These are phyloP conservation scores for Starmerella asiatica DNA, from an alignment of 805 yeast genomes.

Conservation along the genomic window DNA sequence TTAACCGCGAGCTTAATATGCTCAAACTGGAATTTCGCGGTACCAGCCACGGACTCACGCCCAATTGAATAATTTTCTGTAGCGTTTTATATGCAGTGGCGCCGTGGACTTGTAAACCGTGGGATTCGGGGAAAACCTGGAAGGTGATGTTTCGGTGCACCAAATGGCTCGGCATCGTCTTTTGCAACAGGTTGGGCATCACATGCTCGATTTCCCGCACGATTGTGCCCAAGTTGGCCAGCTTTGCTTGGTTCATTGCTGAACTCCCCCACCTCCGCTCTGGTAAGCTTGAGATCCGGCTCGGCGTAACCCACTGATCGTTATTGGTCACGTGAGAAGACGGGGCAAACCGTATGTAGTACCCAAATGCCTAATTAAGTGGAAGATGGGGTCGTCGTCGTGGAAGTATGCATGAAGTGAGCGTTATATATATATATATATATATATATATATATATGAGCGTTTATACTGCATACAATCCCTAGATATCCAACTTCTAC, in stretches of 20 bases:
- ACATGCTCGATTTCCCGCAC: constrained; percentile 19
- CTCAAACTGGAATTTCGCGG: constrained; percentile 22
- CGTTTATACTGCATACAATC: too few species aligned
- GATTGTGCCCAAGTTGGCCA: constrained; percentile 24
- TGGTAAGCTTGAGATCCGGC: too few species aligned
- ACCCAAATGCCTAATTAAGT: too few species aligned
- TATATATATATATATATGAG: too few species aligned
- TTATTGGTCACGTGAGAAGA: too few species aligned
- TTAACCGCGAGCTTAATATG: constrained; percentile 16
- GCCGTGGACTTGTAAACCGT: constrained; percentile 23
- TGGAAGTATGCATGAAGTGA: too few species aligned
- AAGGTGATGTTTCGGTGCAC: constrained; percentile 23
- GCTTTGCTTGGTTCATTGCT: constrained; percentile 20
- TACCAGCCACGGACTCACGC: constrained; percentile 22
- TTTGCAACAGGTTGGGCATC: constrained; percentile 23
- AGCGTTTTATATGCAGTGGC: constrained; percentile 21
- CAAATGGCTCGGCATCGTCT: constrained; percentile 21
- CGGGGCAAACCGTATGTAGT: too few species aligned
- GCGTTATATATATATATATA: too few species aligned
- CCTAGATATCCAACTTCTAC: too few species aligned
- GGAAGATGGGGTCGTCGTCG: too few species aligned
- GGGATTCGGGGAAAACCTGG: constrained; percentile 24
- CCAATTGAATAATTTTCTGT: constrained; percentile 22
- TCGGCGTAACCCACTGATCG: too few species aligned
- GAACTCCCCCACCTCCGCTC: too few species aligned